These are phyloP conservation scores for Sporobolomyces pararoseus DNA, from an alignment of 768 basidiomycete species.

Conservation along the genomic window DNA sequence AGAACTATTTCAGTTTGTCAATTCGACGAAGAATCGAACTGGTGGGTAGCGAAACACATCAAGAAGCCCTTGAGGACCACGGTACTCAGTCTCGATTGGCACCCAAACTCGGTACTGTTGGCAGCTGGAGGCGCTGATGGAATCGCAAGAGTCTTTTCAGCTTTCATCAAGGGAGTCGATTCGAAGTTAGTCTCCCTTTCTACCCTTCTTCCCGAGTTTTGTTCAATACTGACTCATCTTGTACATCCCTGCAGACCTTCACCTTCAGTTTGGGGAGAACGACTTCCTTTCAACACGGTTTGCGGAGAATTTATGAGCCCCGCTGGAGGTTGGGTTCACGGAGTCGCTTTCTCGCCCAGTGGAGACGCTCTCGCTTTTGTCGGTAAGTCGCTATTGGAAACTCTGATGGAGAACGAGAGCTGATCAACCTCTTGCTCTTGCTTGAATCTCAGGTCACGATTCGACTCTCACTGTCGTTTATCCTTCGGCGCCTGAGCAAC, in stretches of 20 bases:
- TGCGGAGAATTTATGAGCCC: constrained; percentile 89
- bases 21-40: constrained; percentile 95
- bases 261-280: constrained; percentile 93
- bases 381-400: constrained; percentile 56
- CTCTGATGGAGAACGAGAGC: too few relatives aligned
- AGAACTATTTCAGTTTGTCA: constrained; percentile 94
- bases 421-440: not conserved
- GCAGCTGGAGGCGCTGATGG: constrained; percentile 97
- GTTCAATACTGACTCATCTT: not conserved
- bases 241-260: constrained; percentile 62
- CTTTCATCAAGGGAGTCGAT: constrained; percentile 97
- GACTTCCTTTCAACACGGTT: constrained; percentile 93
- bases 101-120: constrained; percentile 95
- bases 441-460: constrained; percentile 69
- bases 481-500: constrained; percentile 61
- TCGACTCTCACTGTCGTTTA: constrained; percentile 90
- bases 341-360: constrained; percentile 90
- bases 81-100: constrained; percentile 92
- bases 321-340: constrained; percentile 94
- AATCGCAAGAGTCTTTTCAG: constrained; percentile 96
- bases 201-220: too few relatives aligned
- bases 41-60: constrained; percentile 96
- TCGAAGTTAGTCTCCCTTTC: constrained; percentile 60
- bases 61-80: constrained; percentile 98
- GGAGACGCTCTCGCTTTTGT: constrained; percentile 92